phyloP scores from a whole-genome alignment of 2,329 filamentous ascomycete species.

The Allantophomopsis cytisporea region DNA sequence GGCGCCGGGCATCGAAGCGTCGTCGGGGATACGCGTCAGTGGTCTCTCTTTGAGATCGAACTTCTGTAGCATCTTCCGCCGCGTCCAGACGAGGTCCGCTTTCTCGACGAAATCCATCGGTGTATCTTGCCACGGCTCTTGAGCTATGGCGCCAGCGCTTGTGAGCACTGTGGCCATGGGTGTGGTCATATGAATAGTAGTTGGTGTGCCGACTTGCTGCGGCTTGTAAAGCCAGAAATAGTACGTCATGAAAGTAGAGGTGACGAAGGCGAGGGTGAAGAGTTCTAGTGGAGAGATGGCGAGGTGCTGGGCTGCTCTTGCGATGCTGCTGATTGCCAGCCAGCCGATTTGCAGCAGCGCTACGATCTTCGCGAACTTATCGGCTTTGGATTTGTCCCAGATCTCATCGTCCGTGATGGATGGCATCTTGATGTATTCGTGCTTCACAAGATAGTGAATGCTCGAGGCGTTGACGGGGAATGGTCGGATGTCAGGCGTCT shows the following conservation, averaged over 20 bases:
- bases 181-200: background rate
- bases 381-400: background rate
- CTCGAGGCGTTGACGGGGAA: background rate
- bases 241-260: background rate
- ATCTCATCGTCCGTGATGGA: background rate
- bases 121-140: no score
- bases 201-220: background rate
- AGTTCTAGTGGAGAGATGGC: background rate
- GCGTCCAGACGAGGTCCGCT: background rate
- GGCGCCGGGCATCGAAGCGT: background rate
- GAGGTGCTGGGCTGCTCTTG: background rate
- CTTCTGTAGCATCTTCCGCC: background rate
- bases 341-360: background rate
- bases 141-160: background rate
- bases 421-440: background rate
- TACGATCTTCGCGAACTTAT: background rate
- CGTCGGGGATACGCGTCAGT: background rate
- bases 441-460: background rate
- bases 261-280: background rate
- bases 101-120: background rate
- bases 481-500: background rate
- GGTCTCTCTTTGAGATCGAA: background rate
- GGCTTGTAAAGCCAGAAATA: background rate
- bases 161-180: background rate
- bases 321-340: background rate